phyloP scores from a whole-genome alignment of 192 early-diverging fungal species.

The Irineochytrium annulatum region DNA sequence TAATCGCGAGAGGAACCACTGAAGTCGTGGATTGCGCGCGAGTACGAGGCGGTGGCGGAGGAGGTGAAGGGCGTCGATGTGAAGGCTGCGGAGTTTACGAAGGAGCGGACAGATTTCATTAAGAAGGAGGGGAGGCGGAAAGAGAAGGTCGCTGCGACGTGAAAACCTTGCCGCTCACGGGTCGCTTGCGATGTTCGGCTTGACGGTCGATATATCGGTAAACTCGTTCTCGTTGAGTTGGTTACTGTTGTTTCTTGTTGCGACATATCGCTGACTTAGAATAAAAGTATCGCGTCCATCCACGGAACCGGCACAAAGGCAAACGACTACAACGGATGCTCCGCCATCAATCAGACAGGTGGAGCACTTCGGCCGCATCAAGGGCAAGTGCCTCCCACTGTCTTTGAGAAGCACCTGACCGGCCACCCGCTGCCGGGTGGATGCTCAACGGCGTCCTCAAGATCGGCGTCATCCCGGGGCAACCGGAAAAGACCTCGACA shows the following conservation, averaged over 20 bases:
- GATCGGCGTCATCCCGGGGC: conserved; percentile 84
- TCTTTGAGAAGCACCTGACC: conserved; percentile 92
- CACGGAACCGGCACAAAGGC: conserved; percentile 92
- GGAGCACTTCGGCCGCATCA: conserved; percentile 76
- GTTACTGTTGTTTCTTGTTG: too few relatives aligned
- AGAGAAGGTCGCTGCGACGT: conserved; percentile 69
- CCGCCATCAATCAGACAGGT: conserved; percentile 82
- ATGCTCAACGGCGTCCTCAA: conserved; percentile 91
- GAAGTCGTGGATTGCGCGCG: conserved; percentile 72
- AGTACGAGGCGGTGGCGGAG: conserved; percentile 65
- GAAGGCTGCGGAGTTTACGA: conserved; percentile 40
- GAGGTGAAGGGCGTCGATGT: conserved; percentile 57
- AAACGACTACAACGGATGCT: conserved; percentile 93
- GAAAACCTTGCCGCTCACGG: conserved; percentile 85
- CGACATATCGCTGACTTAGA: not conserved
- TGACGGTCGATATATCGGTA: conserved; percentile 82
- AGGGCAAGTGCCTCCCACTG: conserved; percentile 69
- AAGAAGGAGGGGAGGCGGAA: conserved; percentile 48
- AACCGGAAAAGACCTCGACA: conserved; percentile 88
- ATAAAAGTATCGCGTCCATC: conserved; percentile 75
- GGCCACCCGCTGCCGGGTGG: conserved; percentile 97
- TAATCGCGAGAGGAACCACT: conserved; percentile 67
- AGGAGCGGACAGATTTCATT: conserved; percentile 50
- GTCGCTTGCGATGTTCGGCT: conserved; percentile 83
- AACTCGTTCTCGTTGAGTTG: not conserved